phyloP scores from a whole-genome alignment of 768 basidiomycete genomes.

The Calocybe gangraenosa region DNA sequence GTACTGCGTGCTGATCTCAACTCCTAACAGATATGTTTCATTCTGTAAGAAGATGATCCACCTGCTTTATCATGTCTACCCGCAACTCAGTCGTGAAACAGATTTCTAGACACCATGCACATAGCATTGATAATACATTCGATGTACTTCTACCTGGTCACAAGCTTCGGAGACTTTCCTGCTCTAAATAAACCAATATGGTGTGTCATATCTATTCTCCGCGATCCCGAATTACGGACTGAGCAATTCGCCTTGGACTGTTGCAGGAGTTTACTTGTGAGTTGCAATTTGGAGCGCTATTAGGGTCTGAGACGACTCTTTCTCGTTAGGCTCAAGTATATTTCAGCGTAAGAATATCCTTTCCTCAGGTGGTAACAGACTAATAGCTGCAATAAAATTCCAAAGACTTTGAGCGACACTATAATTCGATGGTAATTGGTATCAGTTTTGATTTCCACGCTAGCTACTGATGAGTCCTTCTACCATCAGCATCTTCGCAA shows the following conservation, averaged over 20 bases:
- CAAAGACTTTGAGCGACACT: slow-evolving; percentile 21
- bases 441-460: slow-evolving; percentile 1
- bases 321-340: slow-evolving; percentile 8
- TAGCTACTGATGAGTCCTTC: not conserved
- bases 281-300: not conserved
- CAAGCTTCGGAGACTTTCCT: slow-evolving; percentile 15
- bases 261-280: slow-evolving; percentile 12
- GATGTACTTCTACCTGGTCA: slow-evolving; percentile 13
- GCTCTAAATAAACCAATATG: slow-evolving; percentile 24
- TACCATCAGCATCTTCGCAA: slow-evolving; percentile 19
- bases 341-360: slow-evolving; percentile 6
- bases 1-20: no score
- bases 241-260: not conserved
- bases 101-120: slow-evolving; percentile 15
- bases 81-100: not conserved
- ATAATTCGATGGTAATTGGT: slow-evolving; percentile 28
- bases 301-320: not conserved
- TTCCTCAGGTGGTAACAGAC: not conserved
- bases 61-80: no score
- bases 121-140: slow-evolving; percentile 11
- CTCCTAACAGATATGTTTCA: no score
- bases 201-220: no score
- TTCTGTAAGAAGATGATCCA: no score
- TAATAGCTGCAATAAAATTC: not conserved
- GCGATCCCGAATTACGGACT: no score